Evolutionary conservation across 352 stramenopile species (phyloP).

Genomic region (Pythium folliculosum): DNA sequence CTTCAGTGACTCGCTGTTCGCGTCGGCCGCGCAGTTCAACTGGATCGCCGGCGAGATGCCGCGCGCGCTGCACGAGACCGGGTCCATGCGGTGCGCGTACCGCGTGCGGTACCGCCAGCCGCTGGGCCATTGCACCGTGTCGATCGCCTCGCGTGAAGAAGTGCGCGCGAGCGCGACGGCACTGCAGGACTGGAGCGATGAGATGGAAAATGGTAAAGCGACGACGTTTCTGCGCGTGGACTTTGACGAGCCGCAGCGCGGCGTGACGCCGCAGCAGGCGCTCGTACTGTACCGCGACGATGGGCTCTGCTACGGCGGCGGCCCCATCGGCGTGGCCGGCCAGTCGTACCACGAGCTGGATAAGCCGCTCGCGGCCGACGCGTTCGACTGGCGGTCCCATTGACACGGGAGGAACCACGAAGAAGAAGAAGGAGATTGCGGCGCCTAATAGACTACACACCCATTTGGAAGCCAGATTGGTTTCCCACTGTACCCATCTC

Average conservation of each 20-base stretch:
- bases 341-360: slow-evolving; percentile 69
- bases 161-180: slow-evolving; percentile 37
- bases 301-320: slow-evolving; percentile 78
- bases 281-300: slow-evolving; percentile 86
- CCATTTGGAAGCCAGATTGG: too few relatives aligned
- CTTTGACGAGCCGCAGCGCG: slow-evolving; percentile 83
- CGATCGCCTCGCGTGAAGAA: slow-evolving; percentile 48
- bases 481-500: too few relatives aligned
- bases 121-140: slow-evolving; percentile 61
- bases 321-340: slow-evolving; percentile 62
- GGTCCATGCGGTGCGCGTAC: slow-evolving; percentile 68
- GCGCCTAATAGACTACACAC: too few relatives aligned
- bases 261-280: slow-evolving; percentile 81
- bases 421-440: too few relatives aligned
- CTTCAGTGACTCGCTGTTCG: slow-evolving; percentile 86
- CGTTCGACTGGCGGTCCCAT: slow-evolving; percentile 58
- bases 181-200: slow-evolving; percentile 54
- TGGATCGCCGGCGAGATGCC: slow-evolving; percentile 82
- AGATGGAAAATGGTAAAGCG: neutral
- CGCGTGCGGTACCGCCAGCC: slow-evolving; percentile 82
- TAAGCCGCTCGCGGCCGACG: slow-evolving; percentile 44
- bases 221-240: slow-evolving; percentile 61
- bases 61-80: slow-evolving; percentile 38
- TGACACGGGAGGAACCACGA: neutral
- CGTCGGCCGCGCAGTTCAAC: slow-evolving; percentile 80